Conservation (phyloP, 345 rosid genomes). For the Zanthoxylum bungeanum region DNA sequence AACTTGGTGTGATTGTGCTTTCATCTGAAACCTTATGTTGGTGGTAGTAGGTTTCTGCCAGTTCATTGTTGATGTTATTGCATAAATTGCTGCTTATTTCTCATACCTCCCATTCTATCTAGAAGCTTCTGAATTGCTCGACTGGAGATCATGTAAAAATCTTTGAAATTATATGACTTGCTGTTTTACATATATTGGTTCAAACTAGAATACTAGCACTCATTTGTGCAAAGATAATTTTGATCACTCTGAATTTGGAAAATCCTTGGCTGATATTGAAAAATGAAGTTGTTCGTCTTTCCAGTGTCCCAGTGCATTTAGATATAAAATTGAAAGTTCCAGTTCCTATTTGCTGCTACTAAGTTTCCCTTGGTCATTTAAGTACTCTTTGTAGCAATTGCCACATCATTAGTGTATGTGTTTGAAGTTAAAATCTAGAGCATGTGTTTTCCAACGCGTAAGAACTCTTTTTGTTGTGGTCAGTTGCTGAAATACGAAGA, state of each 20-base stretch:
- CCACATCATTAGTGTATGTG: neutral
- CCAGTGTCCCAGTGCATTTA: neutral
- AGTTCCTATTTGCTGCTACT: neutral
- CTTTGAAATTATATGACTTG: neutral
- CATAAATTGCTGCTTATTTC: neutral
- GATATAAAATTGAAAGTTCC: neutral
- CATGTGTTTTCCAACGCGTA: neutral
- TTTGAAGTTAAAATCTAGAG: neutral
- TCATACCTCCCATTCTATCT: neutral
- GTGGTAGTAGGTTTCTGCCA: neutral
- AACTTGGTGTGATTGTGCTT: neutral
- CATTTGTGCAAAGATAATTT: neutral
- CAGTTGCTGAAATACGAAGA: neutral
- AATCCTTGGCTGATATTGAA: neutral
- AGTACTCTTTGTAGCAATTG: conserved; percentile 1
- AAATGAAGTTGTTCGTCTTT: neutral
- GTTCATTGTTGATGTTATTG: neutral
- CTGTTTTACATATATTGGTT: neutral
- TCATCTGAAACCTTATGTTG: neutral
- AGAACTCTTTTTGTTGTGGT: neutral
- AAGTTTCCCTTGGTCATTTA: neutral
- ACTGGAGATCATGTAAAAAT: neutral
- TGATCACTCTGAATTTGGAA: neutral
- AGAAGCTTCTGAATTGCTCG: neutral
- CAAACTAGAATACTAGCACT: neutral